Percentiles rank a stretch among this genome's conserved stretches.
phyloP scores from a whole-genome alignment of 257 asterid genomes.

The Rhazya stricta region DNA sequence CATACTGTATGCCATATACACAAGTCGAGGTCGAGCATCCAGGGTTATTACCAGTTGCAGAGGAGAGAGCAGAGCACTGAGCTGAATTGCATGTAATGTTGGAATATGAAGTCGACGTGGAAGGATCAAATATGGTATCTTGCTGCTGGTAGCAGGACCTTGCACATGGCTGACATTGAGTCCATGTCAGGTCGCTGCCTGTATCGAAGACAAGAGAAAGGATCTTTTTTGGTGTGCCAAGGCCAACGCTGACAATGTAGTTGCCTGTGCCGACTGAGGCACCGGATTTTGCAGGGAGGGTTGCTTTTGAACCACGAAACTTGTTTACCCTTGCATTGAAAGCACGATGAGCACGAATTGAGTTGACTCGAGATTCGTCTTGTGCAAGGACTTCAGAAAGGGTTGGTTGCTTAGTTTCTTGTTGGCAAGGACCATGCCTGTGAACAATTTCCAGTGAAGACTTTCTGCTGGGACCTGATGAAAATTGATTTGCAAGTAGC shows the following conservation, averaged over 20 bases:
- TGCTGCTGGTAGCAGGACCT: conserved; percentile 49
- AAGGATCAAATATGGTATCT: conserved; percentile 56
- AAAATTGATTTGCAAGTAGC: too few species aligned
- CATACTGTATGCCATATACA: conserved; percentile 49
- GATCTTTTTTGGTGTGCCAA: conserved; percentile 51
- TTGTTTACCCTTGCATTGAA: conserved; percentile 2
- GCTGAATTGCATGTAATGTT: conserved; percentile 45
- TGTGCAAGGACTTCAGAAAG: conserved; percentile 41
- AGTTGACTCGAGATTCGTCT: conserved; percentile 50
- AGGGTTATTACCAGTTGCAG: conserved; percentile 40
- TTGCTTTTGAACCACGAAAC: conserved; percentile 13
- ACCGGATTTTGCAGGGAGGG: conserved; percentile 46
- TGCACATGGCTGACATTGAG: conserved; percentile 68
- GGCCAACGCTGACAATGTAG: conserved; percentile 57
- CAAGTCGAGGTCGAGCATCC: conserved; percentile 43
- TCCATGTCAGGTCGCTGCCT: conserved; percentile 85
- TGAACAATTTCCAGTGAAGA: conserved; percentile 46
- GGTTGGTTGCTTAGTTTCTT: conserved; percentile 15
- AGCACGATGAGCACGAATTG: conserved; percentile 37
- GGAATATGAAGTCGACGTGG: conserved; percentile 40
- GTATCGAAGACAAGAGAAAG: conserved; percentile 62
- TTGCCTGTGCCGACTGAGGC: conserved; percentile 45
- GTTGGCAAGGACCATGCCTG: conserved; percentile 53
- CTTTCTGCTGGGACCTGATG: conserved; percentile 44
- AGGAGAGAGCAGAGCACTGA: conserved; percentile 39